Evolutionary conservation across 176 grass and related monocot species (phyloP).

Genomic region (Otatea glauca): DNA sequence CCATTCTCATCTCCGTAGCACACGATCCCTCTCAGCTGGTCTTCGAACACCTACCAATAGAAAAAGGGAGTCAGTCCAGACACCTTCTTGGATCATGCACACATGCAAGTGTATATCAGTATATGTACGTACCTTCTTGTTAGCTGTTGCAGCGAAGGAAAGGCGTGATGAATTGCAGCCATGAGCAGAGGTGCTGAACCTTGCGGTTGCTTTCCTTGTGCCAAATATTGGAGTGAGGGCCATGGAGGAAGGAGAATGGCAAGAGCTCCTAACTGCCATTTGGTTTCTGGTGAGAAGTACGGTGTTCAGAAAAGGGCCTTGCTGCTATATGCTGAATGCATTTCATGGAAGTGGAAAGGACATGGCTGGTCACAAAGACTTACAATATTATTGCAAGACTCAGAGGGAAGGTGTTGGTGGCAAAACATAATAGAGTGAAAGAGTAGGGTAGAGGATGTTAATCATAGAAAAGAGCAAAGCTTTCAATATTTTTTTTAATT

Average conservation of each 20-base stretch:
- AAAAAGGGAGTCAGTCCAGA: background rate
- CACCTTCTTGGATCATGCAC: background rate
- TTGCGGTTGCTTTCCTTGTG: constrained; percentile 25
- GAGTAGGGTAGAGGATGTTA: background rate
- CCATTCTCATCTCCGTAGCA: constrained; percentile 83
- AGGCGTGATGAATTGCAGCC: constrained; percentile 18
- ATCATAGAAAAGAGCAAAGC: constrained; percentile 19
- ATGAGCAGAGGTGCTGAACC: constrained; percentile 42
- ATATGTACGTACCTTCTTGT: constrained; percentile 22
- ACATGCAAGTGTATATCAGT: background rate
- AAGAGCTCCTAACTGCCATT: constrained; percentile 41
- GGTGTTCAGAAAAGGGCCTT: background rate
- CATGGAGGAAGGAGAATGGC: constrained; percentile 23
- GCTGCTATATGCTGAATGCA: background rate
- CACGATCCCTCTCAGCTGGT: constrained; percentile 70
- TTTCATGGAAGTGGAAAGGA: constrained; percentile 15
- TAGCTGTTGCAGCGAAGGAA: constrained; percentile 26
- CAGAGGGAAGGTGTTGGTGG: background rate
- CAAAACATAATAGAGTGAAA: no score
- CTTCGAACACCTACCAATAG: constrained; percentile 70
- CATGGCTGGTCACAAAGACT: background rate
- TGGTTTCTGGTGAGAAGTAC: background rate
- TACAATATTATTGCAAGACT: background rate
- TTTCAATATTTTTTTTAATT: constrained; percentile 19
- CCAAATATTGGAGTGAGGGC: constrained; percentile 16